Evolutionary conservation across 2,329 filamentous ascomycete genomes (phyloP).

Genomic region (Ilyonectria destructans): DNA sequence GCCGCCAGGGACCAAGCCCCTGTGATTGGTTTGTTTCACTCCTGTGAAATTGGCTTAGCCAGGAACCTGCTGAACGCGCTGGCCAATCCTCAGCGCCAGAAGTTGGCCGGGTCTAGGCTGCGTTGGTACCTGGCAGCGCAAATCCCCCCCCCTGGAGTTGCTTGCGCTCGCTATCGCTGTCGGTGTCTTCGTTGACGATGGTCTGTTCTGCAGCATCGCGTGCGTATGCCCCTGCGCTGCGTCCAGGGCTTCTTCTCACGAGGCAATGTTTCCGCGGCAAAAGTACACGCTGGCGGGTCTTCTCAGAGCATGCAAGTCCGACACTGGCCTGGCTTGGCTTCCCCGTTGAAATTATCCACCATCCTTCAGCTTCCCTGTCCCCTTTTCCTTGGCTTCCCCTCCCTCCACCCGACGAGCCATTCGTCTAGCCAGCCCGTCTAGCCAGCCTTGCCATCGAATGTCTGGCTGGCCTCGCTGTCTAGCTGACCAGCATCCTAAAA

Average conservation of each 20-base stretch:
- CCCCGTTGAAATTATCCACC: constrained; percentile 4
- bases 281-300: background rate
- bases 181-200: background rate
- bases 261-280: background rate
- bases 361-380: constrained; percentile 11
- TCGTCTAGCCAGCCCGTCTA: background rate
- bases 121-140: background rate
- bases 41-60: constrained; percentile 43
- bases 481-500: constrained; percentile 6
- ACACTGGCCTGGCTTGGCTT: constrained; percentile 1
- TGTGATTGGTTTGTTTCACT: constrained; percentile 41
- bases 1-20: constrained; percentile 43
- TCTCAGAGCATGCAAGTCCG: background rate
- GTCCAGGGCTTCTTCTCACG: background rate
- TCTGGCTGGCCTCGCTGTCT: constrained; percentile 1
- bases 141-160: background rate
- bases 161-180: background rate
- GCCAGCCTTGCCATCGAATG: constrained; percentile 2
- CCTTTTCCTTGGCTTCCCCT: background rate
- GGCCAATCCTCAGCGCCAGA: constrained; percentile 34
- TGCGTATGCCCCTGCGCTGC: background rate
- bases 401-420: background rate
- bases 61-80: constrained; percentile 44
- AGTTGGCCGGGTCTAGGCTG: background rate
- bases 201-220: background rate